A percentile compares a stretch with the other conserved stretches of the same genome.
Conservation (phyloP, 345 rosid species). For the Trapa bicornis region DNA sequence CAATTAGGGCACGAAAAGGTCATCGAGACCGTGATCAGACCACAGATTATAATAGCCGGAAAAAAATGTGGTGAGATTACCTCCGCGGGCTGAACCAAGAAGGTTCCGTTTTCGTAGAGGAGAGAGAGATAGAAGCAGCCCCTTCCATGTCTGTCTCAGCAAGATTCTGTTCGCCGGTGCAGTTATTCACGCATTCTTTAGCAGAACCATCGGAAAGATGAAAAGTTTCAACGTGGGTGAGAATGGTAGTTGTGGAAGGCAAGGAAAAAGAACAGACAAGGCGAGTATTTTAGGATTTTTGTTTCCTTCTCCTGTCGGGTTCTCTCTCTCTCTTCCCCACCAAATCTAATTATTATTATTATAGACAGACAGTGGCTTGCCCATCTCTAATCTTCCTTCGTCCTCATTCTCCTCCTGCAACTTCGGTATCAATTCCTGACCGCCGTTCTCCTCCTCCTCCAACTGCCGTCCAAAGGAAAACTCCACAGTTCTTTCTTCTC, state of each 20-base stretch:
- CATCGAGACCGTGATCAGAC: slow-evolving; percentile 1
- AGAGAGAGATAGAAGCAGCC: slow-evolving; percentile 15
- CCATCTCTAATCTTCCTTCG: too few relatives aligned
- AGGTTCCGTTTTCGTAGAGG: slow-evolving; percentile 28
- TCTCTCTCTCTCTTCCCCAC: not conserved
- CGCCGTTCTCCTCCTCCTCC: too few relatives aligned
- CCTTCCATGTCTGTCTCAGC: slow-evolving; percentile 12
- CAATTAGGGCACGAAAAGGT: not conserved
- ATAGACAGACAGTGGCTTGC: too few relatives aligned
- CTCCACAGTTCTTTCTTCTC: too few relatives aligned
- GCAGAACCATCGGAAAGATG: not conserved
- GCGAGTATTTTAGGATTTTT: not conserved
- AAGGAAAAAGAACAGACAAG: not conserved
- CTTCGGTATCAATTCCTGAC: too few relatives aligned
- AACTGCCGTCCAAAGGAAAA: too few relatives aligned
- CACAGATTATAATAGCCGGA: slow-evolving; percentile 2
- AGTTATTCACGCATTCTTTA: not conserved
- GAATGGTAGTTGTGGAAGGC: slow-evolving; percentile 8
- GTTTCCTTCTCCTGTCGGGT: not conserved
- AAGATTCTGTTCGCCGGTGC: not conserved
- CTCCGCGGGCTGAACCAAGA: slow-evolving; percentile 80
- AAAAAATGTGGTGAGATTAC: slow-evolving; percentile 19
- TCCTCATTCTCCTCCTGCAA: too few relatives aligned
- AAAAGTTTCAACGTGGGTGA: not conserved
- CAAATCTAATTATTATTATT: too few relatives aligned